These are phyloP conservation scores for Populus pruinosa DNA, from an alignment of 345 rosid genomes.

Conservation along the genomic window DNA sequence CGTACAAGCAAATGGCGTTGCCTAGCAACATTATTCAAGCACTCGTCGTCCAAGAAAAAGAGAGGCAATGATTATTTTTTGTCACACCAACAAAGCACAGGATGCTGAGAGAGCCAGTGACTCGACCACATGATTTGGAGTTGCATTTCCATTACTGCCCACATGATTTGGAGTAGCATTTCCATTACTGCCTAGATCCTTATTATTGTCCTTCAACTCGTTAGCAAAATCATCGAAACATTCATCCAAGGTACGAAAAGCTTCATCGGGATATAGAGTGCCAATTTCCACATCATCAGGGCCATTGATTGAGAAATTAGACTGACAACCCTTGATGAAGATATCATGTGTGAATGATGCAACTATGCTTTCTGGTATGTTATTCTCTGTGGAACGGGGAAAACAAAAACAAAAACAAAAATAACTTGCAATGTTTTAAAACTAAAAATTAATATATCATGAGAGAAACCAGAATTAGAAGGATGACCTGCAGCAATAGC, in stretches of 20 bases:
- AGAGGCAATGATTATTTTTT: not conserved
- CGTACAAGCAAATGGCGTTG: not conserved
- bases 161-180: slow-evolving; percentile 17
- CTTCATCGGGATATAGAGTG: slow-evolving; percentile 47
- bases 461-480: not conserved
- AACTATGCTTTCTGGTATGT: slow-evolving; percentile 54
- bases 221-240: slow-evolving; percentile 45
- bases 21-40: not conserved
- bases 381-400: slow-evolving; percentile 38
- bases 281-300: slow-evolving; percentile 35
- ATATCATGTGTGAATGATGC: slow-evolving; percentile 77
- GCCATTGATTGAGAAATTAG: slow-evolving; percentile 43
- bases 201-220: slow-evolving; percentile 15
- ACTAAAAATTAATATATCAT: not conserved
- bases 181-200: slow-evolving; percentile 5
- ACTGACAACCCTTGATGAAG: slow-evolving; percentile 65
- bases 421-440: not conserved
- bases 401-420: not conserved
- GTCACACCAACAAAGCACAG: slow-evolving; percentile 6
- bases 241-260: slow-evolving; percentile 47
- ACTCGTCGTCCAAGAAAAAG: not conserved
- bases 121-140: slow-evolving; percentile 26
- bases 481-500: slow-evolving; percentile 48
- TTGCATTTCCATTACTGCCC: slow-evolving; percentile 14
- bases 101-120: slow-evolving; percentile 26